A percentile compares a stretch with the other conserved stretches of the same genome.
Conservation (phyloP, 495 filamentous ascomycete species). For the Podospora conica region DNA sequence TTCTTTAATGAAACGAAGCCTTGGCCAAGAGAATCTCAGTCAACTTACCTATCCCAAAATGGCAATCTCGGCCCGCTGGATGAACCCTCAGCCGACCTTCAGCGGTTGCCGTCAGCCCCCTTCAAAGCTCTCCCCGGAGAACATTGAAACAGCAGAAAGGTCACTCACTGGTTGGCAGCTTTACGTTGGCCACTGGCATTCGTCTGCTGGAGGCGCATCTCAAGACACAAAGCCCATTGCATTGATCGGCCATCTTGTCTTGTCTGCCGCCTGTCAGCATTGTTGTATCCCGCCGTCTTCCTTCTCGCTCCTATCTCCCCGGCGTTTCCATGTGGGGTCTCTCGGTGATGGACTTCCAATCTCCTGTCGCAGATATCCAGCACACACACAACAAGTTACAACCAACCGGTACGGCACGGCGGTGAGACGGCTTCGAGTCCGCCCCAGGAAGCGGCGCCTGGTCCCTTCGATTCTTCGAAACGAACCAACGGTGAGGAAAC, state of each 20-base stretch:
- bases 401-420: not conserved
- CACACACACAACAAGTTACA: not conserved
- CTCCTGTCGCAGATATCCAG: not conserved
- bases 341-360: not conserved
- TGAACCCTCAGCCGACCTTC: not conserved
- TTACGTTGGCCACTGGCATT: not conserved
- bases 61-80: not conserved
- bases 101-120: not conserved
- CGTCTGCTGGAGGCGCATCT: not conserved
- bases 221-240: not conserved
- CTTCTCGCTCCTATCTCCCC: not conserved
- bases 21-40: not conserved
- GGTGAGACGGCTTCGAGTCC: not conserved
- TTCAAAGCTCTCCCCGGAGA: not conserved
- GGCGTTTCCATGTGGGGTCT: not conserved
- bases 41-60: not conserved
- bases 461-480: not conserved
- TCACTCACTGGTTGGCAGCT: not conserved
- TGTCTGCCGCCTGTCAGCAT: not conserved
- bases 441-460: not conserved
- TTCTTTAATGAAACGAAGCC: not conserved
- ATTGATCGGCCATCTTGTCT: not conserved
- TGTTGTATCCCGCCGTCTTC: not conserved
- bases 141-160: not conserved
- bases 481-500: not conserved